phyloP scores from a whole-genome alignment of 495 filamentous ascomycete genomes.

The Lasiosphaeria hispida region DNA sequence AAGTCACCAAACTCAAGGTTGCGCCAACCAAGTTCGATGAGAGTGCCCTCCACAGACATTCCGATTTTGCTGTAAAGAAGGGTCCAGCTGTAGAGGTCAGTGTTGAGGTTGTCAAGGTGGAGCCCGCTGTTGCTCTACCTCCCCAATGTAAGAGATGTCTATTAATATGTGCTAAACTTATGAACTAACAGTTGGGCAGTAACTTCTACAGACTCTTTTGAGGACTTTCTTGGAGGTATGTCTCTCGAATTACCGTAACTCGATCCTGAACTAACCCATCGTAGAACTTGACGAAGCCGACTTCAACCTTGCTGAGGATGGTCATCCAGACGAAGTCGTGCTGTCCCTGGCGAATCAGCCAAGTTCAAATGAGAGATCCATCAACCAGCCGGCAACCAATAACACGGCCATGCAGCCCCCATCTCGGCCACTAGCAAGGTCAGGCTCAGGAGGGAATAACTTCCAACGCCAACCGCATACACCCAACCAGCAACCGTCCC shows the following conservation, averaged over 20 bases:
- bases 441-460: conserved; percentile 25
- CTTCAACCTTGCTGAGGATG: conserved; percentile 57
- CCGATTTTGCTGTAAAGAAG: conserved; percentile 64
- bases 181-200: conserved; percentile 3
- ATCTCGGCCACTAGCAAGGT: conserved; percentile 25
- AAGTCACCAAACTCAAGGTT: conserved; percentile 79
- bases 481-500: conserved; percentile 34
- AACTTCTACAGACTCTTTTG: conserved; percentile 39
- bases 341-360: conserved; percentile 25
- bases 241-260: neutral
- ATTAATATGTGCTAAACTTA: neutral
- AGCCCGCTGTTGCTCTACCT: conserved; percentile 12
- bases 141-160: neutral
- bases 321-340: conserved; percentile 63
- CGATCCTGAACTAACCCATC: conserved; percentile 8
- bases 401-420: conserved; percentile 37
- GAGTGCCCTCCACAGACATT: conserved; percentile 75
- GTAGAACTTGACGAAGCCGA: conserved; percentile 70
- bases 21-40: conserved; percentile 66
- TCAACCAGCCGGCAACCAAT: conserved; percentile 10
- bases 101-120: conserved; percentile 24
- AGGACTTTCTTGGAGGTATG: conserved; percentile 71
- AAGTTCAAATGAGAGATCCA: conserved; percentile 10
- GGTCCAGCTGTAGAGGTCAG: conserved; percentile 30
- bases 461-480: conserved; percentile 36